Percentiles rank a stretch among this genome's conserved stretches.
phyloP scores from a whole-genome alignment of 768 basidiomycete species.

The Hortiboletus campestris region DNA sequence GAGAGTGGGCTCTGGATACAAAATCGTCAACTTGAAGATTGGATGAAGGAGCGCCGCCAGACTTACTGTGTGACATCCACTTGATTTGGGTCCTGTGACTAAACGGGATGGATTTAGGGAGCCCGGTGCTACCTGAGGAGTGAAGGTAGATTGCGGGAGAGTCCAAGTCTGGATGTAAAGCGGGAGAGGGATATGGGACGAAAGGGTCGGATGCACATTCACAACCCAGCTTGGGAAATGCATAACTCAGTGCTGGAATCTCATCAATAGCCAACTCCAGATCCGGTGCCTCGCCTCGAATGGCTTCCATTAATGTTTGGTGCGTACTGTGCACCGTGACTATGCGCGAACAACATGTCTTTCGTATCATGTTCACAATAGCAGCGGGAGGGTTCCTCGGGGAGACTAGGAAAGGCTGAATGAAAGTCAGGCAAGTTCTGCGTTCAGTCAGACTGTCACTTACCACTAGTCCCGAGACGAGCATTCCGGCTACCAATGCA shows the following conservation, averaged over 20 bases:
- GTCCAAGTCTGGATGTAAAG: too few species aligned
- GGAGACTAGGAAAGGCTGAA: conserved; percentile 25
- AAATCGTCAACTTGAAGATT: neutral
- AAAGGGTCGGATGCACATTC: too few species aligned
- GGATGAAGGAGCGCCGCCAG: too few species aligned
- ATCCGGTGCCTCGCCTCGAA: neutral
- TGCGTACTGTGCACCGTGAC: conserved; percentile 10
- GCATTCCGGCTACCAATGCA: conserved; percentile 26
- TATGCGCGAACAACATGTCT: conserved; percentile 19
- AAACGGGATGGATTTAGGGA: too few species aligned
- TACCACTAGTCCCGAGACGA: conserved; percentile 30
- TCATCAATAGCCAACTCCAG: neutral
- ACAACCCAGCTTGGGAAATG: too few species aligned
- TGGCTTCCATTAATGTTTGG: conserved; percentile 7
- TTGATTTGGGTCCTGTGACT: conserved; percentile 19
- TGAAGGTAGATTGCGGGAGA: too few species aligned
- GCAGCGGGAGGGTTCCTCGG: conserved; percentile 22
- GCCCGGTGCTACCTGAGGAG: too few species aligned
- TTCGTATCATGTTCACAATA: conserved; percentile 19
- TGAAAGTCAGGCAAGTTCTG: neutral
- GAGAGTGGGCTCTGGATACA: neutral
- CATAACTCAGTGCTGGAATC: too few species aligned
- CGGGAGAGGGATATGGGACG: too few species aligned
- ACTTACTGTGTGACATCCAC: conserved; percentile 36
- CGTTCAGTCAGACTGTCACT: neutral